These are phyloP conservation scores for Trebouxia sp. DNA, from an alignment of 139 green algal genomes.

Conservation along the genomic window DNA sequence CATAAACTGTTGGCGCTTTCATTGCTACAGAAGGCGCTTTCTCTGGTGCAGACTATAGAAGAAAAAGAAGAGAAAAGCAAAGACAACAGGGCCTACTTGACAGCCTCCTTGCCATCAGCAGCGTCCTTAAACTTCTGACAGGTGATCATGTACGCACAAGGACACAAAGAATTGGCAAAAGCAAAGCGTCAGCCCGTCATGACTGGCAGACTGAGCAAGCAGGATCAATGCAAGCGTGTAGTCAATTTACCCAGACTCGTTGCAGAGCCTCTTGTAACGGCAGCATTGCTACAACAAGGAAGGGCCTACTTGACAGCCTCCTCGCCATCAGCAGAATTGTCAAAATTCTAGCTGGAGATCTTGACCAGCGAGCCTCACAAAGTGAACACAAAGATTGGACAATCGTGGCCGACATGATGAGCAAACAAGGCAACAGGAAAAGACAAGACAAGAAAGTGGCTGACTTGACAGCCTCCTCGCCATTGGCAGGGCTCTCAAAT, in stretches of 20 bases:
- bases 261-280: neutral
- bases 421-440: too few relatives aligned
- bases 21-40: too few relatives aligned
- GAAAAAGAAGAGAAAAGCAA: neutral
- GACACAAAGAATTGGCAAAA: too few relatives aligned
- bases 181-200: too few relatives aligned
- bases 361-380: slow-evolving; percentile 48
- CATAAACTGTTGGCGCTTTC: neutral
- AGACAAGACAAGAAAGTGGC: neutral
- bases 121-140: slow-evolving; percentile 95
- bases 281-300: neutral
- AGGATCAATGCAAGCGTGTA: neutral
- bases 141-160: slow-evolving; percentile 86
- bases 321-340: slow-evolving; percentile 88
- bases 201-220: neutral
- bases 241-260: neutral
- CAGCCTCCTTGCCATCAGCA: slow-evolving; percentile 65
- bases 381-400: neutral
- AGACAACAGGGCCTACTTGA: slow-evolving; percentile 36
- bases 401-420: too few relatives aligned
- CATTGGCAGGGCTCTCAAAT: slow-evolving; percentile 94
- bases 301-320: slow-evolving; percentile 50
- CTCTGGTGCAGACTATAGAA: neutral
- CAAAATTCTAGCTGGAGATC: slow-evolving; percentile 95
- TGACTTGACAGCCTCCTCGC: slow-evolving; percentile 67